phyloP scores from a whole-genome alignment of 2,329 filamentous ascomycete species.

The Lasiodiplodia sp. region DNA sequence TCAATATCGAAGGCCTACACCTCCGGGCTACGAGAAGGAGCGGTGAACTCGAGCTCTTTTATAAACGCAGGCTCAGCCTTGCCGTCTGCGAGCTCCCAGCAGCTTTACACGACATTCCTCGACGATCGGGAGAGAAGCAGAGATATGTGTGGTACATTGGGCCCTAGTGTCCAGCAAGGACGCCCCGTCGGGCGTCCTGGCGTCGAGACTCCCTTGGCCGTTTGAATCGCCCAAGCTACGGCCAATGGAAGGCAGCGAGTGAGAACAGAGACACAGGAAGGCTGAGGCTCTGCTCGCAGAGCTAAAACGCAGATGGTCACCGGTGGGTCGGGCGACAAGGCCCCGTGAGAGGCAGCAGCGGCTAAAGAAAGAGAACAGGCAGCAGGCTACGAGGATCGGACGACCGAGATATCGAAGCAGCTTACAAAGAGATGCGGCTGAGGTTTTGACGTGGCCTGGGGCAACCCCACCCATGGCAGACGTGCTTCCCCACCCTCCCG shows the following conservation, averaged over 20 bases:
- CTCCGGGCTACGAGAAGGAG: not conserved
- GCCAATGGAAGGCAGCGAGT: slow-evolving; percentile 6
- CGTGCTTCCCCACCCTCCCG: slow-evolving; percentile 1
- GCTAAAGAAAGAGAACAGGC: not conserved
- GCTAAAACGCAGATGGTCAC: not conserved
- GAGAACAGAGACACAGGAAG: not conserved
- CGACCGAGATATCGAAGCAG: not conserved
- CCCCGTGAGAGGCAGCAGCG: slow-evolving; percentile 13
- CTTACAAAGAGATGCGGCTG: slow-evolving; percentile 12
- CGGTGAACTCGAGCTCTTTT: slow-evolving; percentile 5
- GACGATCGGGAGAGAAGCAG: not conserved
- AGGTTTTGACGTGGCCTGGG: slow-evolving; percentile 21
- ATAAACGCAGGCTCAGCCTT: not conserved
- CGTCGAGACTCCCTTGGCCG: not conserved
- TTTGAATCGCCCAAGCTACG: not conserved
- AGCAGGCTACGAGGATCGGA: slow-evolving; percentile 3
- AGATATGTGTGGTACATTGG: not conserved
- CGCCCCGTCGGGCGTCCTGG: not conserved
- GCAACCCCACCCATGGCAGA: slow-evolving; percentile 1
- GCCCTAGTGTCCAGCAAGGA: not conserved
- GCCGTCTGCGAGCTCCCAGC: not conserved
- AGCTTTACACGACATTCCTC: not conserved
- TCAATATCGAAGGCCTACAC: not conserved
- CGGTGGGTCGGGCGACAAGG: slow-evolving; percentile 9
- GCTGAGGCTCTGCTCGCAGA: not conserved